Evolutionary conservation across 768 basidiomycete genomes (phyloP), one percentile per base, ranked within the genome.

Genomic region (Hygrocybe coccinea): DNA sequence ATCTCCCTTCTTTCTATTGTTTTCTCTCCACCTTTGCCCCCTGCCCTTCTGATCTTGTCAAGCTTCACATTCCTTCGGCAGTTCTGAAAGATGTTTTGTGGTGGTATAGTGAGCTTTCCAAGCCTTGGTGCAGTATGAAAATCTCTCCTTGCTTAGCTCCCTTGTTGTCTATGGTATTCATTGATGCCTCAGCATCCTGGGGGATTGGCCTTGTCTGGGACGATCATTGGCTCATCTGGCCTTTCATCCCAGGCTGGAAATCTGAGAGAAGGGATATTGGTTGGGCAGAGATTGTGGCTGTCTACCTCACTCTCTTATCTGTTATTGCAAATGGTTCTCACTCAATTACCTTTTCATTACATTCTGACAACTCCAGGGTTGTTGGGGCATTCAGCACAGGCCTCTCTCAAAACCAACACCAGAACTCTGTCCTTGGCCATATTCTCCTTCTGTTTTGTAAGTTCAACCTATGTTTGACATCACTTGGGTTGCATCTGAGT

Each of bases 301-400:
- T 70, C 17, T 66, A 70, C 49, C 53, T 71, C 1, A 54, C 49
- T 7, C 34, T 68, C 5, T 44, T 43, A 17, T 36, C 61, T 9
- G 33, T 68, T 1, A 51, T 59, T 29, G 25, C 12, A 8, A 6
- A 9, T 5, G 54, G 59, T 12, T 49, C 62, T 35, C 24, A 3
- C 1, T 25, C 64, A 14, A 52, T 49, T 12, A 60, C 69, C 17
- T 25, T 72, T 2, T 9, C 46, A 0, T 50, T 74, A 2, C 60
- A 57, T 34, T 71, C 69, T 0, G 69, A 74, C 58, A 69, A 74
- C 48, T 24, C 59, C 19, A 71, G 72, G 1, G 63, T 69, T 8
- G 56, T 74, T 14, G 67, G 68, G 2, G 65, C 64, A 2, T 52
- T 75, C 9, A 29, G 57, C 0, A 59, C 63, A 0, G 65, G 68